Evolutionary conservation across 305 asterid species (phyloP).

Genomic region (Fraxinus nigra): DNA sequence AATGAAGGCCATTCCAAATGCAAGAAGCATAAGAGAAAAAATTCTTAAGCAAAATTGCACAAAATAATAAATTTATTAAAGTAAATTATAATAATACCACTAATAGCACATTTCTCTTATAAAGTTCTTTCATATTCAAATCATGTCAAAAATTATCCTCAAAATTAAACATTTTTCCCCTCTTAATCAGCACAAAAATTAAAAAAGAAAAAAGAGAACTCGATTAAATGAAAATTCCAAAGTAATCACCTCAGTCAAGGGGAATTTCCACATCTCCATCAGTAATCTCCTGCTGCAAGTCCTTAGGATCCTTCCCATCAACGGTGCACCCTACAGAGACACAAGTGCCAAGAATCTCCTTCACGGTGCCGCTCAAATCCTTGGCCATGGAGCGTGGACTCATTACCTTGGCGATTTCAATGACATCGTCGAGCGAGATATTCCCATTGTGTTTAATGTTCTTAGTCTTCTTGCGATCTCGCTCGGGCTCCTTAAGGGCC

Average conservation of each 20-base stretch:
- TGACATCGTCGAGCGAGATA: slow-evolving; percentile 51
- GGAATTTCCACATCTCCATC: slow-evolving; percentile 56
- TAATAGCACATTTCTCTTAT: too few species aligned
- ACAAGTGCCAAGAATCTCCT: slow-evolving; percentile 61
- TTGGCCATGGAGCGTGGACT: slow-evolving; percentile 54
- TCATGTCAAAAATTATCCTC: too few species aligned
- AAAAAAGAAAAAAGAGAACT: neutral
- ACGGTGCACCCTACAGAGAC: slow-evolving; percentile 61
- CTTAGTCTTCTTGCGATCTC: slow-evolving; percentile 47
- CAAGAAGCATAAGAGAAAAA: too few species aligned
- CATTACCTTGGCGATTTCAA: slow-evolving; percentile 57
- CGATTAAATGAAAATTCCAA: too few species aligned
- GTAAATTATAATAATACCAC: too few species aligned
- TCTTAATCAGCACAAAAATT: too few species aligned
- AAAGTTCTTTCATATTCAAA: too few species aligned
- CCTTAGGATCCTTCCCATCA: slow-evolving; percentile 59
- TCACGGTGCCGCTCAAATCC: slow-evolving; percentile 52
- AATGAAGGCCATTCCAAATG: too few species aligned
- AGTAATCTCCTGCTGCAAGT: slow-evolving; percentile 56
- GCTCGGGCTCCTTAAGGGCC: slow-evolving; percentile 62
- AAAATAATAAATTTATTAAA: too few species aligned
- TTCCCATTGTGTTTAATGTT: slow-evolving; percentile 57
- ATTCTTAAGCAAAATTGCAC: too few species aligned
- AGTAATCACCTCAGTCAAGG: slow-evolving; percentile 36
- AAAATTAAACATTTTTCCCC: too few species aligned